Base-by-base conservation (phyloP, 2,329 filamentous ascomycete species). In the Cercospora sp. region DNA sequence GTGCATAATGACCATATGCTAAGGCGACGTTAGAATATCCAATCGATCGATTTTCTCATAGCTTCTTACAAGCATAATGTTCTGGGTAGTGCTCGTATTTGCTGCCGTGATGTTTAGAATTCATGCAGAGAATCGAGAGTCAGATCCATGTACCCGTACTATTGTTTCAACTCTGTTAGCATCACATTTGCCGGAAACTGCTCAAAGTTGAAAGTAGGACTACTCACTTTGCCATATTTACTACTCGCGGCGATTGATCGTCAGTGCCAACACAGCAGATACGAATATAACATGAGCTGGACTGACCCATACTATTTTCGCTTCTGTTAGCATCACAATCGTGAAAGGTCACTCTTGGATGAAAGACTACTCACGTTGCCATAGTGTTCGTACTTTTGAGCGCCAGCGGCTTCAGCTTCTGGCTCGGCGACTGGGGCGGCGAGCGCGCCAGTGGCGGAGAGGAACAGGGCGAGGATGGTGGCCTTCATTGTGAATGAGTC, bases 401-500 rank as follows among this genome's bases (percentile, higher is more conserved):
- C 55, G 37, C 21, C 26, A 53, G 65, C 63, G 53, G 68, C 57
- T 34, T 65, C 64, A 45, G 70, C 68, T 4, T 66, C 61, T 40
- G 61, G 43, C 32, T 53, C 24, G 10, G 70, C 66, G 18, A 45
- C 57, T n/a, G 68, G 70, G n/a, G 57, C 49, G 49, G 70, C 70
- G 26, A 72, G 9, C 16, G 63, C 69, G 30, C 61, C 61, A n/a
- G 63, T 55, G 43, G 66, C 61, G 9, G 67, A 63, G 18, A 72
- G 63, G 32, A 63, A 61, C 16, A 66, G 49, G 9, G 69, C 69
- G 57, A 72, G 24, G 59, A 72, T 40, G 4, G 66, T 57, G 26
- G 65, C 37, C 69, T 72, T 72, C 70, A 72, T 72, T 18, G 30
- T 71, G 57, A 21, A 30, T 43, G 43, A n/a, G 9, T 9, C 24